These are phyloP conservation scores for Tympanopsis confertula DNA, from an alignment of 2,329 filamentous ascomycete species.

Conservation along the genomic window DNA sequence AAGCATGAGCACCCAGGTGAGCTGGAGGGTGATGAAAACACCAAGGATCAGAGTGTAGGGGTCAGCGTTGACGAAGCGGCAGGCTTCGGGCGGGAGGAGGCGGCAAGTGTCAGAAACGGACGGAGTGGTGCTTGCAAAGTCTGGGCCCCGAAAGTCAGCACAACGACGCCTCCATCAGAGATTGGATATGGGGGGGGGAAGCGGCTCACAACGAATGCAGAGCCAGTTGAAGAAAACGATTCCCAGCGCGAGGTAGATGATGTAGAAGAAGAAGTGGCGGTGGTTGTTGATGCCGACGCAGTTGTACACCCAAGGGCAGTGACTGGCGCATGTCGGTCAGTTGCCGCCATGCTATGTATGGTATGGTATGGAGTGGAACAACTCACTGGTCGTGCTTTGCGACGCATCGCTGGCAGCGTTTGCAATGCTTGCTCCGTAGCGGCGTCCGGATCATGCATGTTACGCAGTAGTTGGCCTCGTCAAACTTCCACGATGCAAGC, in stretches of 20 bases:
- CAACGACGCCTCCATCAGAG: not conserved
- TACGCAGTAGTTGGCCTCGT: slow-evolving; percentile 88
- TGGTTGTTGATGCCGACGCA: slow-evolving; percentile 94
- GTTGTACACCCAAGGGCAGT: slow-evolving; percentile 97
- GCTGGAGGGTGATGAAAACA: slow-evolving; percentile 71
- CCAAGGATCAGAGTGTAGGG: slow-evolving; percentile 71
- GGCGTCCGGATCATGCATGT: slow-evolving; percentile 90
- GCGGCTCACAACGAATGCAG: slow-evolving; percentile 55
- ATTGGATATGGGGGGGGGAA: not conserved
- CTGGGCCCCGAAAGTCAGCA: slow-evolving; percentile 21
- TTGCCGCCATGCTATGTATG: not conserved
- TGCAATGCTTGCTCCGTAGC: slow-evolving; percentile 89
- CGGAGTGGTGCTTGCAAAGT: slow-evolving; percentile 48
- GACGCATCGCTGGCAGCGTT: slow-evolving; percentile 79
- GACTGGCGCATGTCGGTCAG: slow-evolving; percentile 38
- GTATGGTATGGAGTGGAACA: not conserved
- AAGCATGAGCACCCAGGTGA: slow-evolving; percentile 93
- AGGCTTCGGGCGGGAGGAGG: slow-evolving; percentile 64
- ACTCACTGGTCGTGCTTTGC: slow-evolving; percentile 93
- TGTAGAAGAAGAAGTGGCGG: slow-evolving; percentile 86
- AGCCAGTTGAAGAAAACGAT: slow-evolving; percentile 64
- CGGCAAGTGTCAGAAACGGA: slow-evolving; percentile 51
- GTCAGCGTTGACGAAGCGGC: slow-evolving; percentile 67
- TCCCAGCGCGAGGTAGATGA: slow-evolving; percentile 65
- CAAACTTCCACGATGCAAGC: slow-evolving; percentile 75